Evolutionary conservation across 2,329 filamentous ascomycete genomes (phyloP), one percentile per base, ranked within the genome.

Genomic region (Ophiostoma sp.): DNA sequence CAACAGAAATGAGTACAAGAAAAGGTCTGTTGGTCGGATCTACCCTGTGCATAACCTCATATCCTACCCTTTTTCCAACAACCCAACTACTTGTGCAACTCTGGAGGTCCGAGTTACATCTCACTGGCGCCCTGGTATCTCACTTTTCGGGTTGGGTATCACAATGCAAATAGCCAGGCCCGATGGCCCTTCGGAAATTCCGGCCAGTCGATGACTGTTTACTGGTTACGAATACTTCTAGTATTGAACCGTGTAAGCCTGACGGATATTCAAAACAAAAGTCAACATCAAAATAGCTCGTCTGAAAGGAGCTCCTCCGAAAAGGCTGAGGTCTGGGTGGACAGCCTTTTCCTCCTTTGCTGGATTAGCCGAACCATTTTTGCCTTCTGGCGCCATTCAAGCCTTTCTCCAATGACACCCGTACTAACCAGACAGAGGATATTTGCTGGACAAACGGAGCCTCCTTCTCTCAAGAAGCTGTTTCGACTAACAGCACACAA

Each of bases 391-490:
- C 17, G 25, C 22, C 42, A 66, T 33, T n/a, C 42, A 31, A 33
- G 28, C 3, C 42, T n/a, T 6, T 9, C 5, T 52, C n/a, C n/a
- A 31, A 50, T n/a, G 22, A 50, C 39, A 17, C 15, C 19, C 25
- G 15, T 28, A n/a, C 42, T 33, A 50, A 50, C 42, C 42, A 45
- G 17, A 50, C 28, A 22, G 42, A 52, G 3, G 8, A 69, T 50
- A 8, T 33, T 69, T 45, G 45, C 66, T 69, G 66, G 66, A 69
- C 66, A 39, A 36, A 69, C 19, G 66, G 66, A 69, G 42, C 15
- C 17, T 15, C 19, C 25, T 59, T 22, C 31, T 15, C 39, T 36
- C 33, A 3, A 36, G 33, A 61, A 31, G 31, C 33, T 45, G 36
- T 66, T 45, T 17, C 12, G 36, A 31, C 39, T 17, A 66, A 48